phyloP scores from a whole-genome alignment of 768 basidiomycete species.

The Trametes elegans region DNA sequence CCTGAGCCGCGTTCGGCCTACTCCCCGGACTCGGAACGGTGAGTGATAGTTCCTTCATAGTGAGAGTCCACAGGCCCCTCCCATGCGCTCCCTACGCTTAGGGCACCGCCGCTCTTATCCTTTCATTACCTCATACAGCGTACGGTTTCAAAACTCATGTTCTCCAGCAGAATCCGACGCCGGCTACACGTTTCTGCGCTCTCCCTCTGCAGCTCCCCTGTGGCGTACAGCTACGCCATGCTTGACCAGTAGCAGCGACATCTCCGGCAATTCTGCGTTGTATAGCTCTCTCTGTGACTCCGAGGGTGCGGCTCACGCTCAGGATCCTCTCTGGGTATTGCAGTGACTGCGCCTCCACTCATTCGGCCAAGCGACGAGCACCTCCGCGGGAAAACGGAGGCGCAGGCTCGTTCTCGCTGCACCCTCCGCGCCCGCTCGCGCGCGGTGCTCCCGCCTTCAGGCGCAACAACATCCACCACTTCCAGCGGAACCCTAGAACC shows the following conservation, averaged over 20 bases:
- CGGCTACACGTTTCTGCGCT: conserved; percentile 1
- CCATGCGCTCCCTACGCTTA: neutral
- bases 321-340: neutral
- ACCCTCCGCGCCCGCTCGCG: neutral
- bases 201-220: conserved; percentile 6
- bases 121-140: conserved; percentile 9
- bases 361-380: neutral
- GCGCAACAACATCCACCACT: neutral
- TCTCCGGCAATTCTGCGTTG: neutral
- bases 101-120: neutral
- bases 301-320: neutral
- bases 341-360: neutral
- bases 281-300: neutral
- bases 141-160: conserved; percentile 6
- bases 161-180: conserved; percentile 13
- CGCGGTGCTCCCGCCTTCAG: neutral
- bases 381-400: neutral
- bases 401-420: neutral
- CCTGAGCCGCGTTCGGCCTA: too few species aligned
- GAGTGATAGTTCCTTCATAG: neutral
- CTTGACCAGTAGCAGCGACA: conserved; percentile 6
- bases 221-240: neutral
- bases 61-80: neutral
- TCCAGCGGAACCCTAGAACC: conserved; percentile 3
- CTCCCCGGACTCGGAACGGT: neutral